These are phyloP conservation scores for Colletotrichum trifolii DNA, from an alignment of 2,329 filamentous ascomycete species.

Conservation along the genomic window DNA sequence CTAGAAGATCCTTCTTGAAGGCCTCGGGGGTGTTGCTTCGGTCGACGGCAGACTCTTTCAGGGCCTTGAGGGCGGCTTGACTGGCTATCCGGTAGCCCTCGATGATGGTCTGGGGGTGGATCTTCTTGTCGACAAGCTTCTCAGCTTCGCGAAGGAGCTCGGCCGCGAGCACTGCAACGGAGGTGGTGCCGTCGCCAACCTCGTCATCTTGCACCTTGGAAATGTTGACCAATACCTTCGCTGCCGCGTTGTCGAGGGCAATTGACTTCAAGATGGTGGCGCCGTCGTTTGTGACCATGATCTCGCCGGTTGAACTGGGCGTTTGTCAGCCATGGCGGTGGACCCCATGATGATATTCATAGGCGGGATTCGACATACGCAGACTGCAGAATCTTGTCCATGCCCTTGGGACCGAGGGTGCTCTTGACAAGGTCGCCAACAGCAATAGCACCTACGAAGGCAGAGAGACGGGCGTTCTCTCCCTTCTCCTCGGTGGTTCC, in stretches of 20 bases:
- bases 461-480: conserved; percentile 98
- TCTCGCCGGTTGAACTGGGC: conserved; percentile 88
- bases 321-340: conserved; percentile 32
- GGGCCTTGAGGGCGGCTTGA: conserved; percentile 83
- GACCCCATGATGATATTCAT: conserved; percentile 14
- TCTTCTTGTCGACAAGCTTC: conserved; percentile 97
- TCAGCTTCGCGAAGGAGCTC: conserved; percentile 96
- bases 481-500: conserved; percentile 98
- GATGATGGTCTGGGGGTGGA: conserved; percentile 99
- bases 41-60: conserved; percentile 88
- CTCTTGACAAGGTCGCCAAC: conserved; percentile 98
- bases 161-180: conserved; percentile 94
- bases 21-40: conserved; percentile 85
- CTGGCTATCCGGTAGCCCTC: conserved; percentile 99
- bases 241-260: conserved; percentile 96
- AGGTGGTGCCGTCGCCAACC: conserved; percentile 97
- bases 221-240: conserved; percentile 98
- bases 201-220: conserved; percentile 99
- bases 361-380: conserved; percentile 68
- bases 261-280: conserved; percentile 99
- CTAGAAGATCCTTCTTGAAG: conserved; percentile 89
- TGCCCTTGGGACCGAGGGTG: conserved; percentile 95
- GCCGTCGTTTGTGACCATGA: conserved; percentile 98
- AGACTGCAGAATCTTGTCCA: conserved; percentile 98
- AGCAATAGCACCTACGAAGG: conserved; percentile 97